Evolutionary conservation across 2,329 filamentous ascomycete species (phyloP).

Genomic region (Pezicula neosporulosa): DNA sequence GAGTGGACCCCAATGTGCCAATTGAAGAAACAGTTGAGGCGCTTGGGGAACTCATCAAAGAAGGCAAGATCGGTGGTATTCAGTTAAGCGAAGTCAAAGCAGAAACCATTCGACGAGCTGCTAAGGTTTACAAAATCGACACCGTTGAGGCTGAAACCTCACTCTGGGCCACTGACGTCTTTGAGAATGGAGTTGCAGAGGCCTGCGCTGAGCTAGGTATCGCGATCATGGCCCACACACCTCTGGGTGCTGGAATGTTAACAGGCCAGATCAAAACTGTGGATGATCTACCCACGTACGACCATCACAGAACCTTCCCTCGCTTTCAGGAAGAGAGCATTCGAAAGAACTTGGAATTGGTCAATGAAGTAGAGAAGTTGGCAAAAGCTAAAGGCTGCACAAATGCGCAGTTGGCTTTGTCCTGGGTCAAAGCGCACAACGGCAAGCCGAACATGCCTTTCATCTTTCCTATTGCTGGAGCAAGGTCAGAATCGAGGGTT

Average conservation of each 20-base stretch:
- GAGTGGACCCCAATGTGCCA: constrained; percentile 39
- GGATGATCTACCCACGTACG: constrained; percentile 51
- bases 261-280: constrained; percentile 44
- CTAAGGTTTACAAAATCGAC: constrained; percentile 31
- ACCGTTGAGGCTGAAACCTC: constrained; percentile 42
- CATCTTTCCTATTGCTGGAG: constrained; percentile 29
- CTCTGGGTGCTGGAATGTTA: constrained; percentile 59
- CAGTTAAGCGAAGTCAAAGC: constrained; percentile 37
- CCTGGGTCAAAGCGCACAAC: constrained; percentile 11
- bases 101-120: constrained; percentile 34
- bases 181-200: constrained; percentile 31
- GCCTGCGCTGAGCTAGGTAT: constrained; percentile 58
- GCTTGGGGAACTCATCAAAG: constrained; percentile 30
- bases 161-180: constrained; percentile 32
- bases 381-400: constrained; percentile 58
- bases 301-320: constrained; percentile 55
- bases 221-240: constrained; percentile 60
- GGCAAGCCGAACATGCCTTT: constrained; percentile 9
- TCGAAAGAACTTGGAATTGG: constrained; percentile 58
- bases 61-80: constrained; percentile 39
- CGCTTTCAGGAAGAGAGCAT: constrained; percentile 62
- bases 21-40: constrained; percentile 31
- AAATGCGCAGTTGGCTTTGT: constrained; percentile 54
- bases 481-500: constrained; percentile 21
- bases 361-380: constrained; percentile 50